Percentiles rank a stretch among this genome's conserved stretches.
These are phyloP conservation scores for Metschnikowia noctiluminum DNA, from an alignment of 805 yeast species.

Conservation along the genomic window DNA sequence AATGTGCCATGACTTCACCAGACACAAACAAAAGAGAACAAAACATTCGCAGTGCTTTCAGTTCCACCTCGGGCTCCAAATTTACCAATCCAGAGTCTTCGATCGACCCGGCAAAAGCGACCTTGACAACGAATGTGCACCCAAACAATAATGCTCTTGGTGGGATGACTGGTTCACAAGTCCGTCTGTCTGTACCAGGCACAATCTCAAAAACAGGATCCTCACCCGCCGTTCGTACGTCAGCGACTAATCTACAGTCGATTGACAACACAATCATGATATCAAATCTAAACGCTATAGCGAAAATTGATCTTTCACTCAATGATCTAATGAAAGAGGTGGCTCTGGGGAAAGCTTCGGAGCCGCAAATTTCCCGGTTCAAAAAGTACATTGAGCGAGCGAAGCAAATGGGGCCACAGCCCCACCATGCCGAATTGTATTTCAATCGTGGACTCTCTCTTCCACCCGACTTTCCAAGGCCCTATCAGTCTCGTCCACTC, in stretches of 20 bases:
- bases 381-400: constrained; percentile 81
- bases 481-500: constrained; percentile 10
- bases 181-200: background rate
- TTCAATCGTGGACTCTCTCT: constrained; percentile 16
- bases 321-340: constrained; percentile 77
- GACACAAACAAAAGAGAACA: background rate
- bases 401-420: constrained; percentile 63
- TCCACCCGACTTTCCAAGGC: constrained; percentile 19
- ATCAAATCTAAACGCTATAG: constrained; percentile 77
- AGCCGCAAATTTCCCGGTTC: constrained; percentile 70
- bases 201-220: background rate
- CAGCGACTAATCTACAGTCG: constrained; percentile 43
- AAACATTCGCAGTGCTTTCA: background rate
- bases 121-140: background rate
- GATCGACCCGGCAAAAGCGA: background rate
- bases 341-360: constrained; percentile 76
- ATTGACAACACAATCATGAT: constrained; percentile 79
- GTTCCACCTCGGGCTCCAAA: background rate
- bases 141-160: background rate
- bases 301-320: constrained; percentile 65
- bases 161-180: background rate
- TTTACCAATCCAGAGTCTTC: background rate
- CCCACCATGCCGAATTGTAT: constrained; percentile 36
- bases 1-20: background rate
- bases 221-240: constrained; percentile 8